Conservation (phyloP, 768 basidiomycete species). For the Termitomyces sp. region DNA sequence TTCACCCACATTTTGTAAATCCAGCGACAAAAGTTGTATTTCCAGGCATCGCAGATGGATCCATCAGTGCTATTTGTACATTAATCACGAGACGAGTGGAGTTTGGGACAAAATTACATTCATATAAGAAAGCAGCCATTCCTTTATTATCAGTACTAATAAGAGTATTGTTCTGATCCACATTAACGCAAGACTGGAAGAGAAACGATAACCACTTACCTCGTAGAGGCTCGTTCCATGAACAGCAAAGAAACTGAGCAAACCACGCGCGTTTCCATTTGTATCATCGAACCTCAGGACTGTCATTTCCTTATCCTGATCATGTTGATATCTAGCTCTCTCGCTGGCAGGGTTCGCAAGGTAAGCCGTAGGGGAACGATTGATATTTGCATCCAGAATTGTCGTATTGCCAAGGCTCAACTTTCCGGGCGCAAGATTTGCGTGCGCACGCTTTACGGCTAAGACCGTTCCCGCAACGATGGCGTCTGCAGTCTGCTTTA, state of each 20-base stretch:
- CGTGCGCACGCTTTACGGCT: slow-evolving; percentile 66
- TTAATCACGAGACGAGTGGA: slow-evolving; percentile 1
- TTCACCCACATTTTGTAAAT: slow-evolving; percentile 59
- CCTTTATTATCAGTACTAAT: slow-evolving; percentile 82
- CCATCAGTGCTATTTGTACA: slow-evolving; percentile 43
- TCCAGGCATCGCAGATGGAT: slow-evolving; percentile 64
- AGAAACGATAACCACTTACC: slow-evolving; percentile 28
- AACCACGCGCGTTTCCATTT: slow-evolving; percentile 53
- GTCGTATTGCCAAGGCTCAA: slow-evolving; percentile 67
- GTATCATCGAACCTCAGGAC: slow-evolving; percentile 60
- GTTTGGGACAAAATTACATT: slow-evolving; percentile 35
- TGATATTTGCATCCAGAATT: slow-evolving; percentile 62
- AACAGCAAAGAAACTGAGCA: slow-evolving; percentile 72
- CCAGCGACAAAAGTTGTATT: slow-evolving; percentile 68
- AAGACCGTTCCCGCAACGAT: slow-evolving; percentile 65
- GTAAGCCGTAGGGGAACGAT: slow-evolving; percentile 74
- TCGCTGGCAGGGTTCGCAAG: slow-evolving; percentile 70
- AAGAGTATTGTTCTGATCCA: slow-evolving; percentile 68
- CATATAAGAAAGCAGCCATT: slow-evolving; percentile 78
- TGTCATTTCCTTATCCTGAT: slow-evolving; percentile 73
- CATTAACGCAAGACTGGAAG: background rate
- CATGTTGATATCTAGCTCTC: slow-evolving; percentile 57
- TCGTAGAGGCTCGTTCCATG: slow-evolving; percentile 80
- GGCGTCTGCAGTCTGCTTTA: slow-evolving; percentile 65
- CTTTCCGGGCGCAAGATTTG: slow-evolving; percentile 50